phyloP scores from a whole-genome alignment of 1,284 basidiomycete genomes.

The Xanthoconium separans region DNA sequence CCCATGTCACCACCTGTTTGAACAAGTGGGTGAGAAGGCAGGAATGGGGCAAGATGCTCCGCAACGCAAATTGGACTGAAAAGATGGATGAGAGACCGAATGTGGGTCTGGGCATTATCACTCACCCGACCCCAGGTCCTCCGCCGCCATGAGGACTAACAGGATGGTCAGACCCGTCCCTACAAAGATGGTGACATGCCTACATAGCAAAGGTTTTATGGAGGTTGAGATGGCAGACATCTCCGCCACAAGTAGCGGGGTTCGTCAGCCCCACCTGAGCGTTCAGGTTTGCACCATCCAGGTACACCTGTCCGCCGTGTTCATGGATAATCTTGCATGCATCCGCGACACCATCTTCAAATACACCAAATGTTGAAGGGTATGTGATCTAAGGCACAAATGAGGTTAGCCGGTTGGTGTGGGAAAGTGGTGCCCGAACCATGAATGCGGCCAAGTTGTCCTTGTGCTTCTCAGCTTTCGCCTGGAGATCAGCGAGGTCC shows the following conservation, averaged over 20 bases:
- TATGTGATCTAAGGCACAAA: constrained; percentile 69
- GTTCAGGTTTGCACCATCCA: constrained; percentile 97
- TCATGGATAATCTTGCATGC: constrained; percentile 94
- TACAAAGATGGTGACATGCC: constrained; percentile 12
- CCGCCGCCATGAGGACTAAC: constrained; percentile 93
- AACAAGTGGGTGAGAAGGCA: constrained; percentile 88
- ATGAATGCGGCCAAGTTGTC: constrained; percentile 95
- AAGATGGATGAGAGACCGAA: constrained; percentile 6
- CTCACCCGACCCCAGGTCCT: constrained; percentile 89
- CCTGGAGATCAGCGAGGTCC: constrained; percentile 82
- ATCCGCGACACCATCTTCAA: constrained; percentile 89
- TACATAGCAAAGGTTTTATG: constrained; percentile 97
- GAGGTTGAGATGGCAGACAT: constrained; percentile 97
- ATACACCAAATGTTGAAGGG: constrained; percentile 96
- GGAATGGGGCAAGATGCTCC: constrained; percentile 90
- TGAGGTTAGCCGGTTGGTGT: constrained; percentile 13
- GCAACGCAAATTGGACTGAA: constrained; percentile 91
- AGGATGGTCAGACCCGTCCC: constrained; percentile 9
- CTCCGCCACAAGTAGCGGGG: constrained; percentile 94
- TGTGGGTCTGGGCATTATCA: background rate
- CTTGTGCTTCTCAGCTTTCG: constrained; percentile 90
- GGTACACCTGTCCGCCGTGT: constrained; percentile 95
- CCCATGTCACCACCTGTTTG: constrained; percentile 67
- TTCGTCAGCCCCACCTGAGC: constrained; percentile 95
- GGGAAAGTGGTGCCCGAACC: constrained; percentile 52